Evolutionary conservation across 1,139 yeast species (phyloP).

Genomic region (Lodderomyces parapsilosis): DNA sequence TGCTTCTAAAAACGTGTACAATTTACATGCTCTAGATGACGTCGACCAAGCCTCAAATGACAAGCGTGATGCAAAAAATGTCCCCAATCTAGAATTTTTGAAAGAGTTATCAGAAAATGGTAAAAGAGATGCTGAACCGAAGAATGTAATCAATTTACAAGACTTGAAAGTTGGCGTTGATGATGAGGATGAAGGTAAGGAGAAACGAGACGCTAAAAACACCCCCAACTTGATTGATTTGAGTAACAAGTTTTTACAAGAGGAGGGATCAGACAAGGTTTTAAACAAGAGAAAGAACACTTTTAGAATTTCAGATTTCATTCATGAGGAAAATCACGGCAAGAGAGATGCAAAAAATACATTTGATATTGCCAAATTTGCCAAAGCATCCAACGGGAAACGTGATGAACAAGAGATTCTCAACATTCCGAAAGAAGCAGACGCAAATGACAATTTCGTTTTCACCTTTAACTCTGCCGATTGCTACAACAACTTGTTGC

Average conservation of each 20-base stretch:
- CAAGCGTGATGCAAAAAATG: conserved; percentile 20
- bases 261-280: not conserved
- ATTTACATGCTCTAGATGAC: conserved; percentile 10
- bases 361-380: conserved; percentile 13
- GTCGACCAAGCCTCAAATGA: conserved; percentile 4
- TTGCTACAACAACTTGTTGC: conserved; percentile 20
- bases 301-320: not conserved
- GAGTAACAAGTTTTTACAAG: conserved; percentile 1
- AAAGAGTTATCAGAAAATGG: conserved; percentile 2
- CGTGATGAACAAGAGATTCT: conserved; percentile 8
- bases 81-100: conserved; percentile 4
- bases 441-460: not conserved
- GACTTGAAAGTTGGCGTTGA: conserved; percentile 5
- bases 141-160: conserved; percentile 6
- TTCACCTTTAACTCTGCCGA: conserved; percentile 14
- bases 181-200: conserved; percentile 2
- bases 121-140: conserved; percentile 16
- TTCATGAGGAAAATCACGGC: conserved; percentile 3
- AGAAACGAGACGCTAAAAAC: conserved; percentile 24
- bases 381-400: conserved; percentile 7
- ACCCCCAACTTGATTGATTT: conserved; percentile 19
- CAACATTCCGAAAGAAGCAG: not conserved
- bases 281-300: conserved; percentile 3
- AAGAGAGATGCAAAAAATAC: conserved; percentile 23
- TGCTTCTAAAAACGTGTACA: conserved; percentile 19